Percentiles rank a stretch among this genome's conserved stretches.
Evolutionary conservation across 495 filamentous ascomycete genomes (phyloP).

Genomic region (Talaromyces trachyspermus): DNA sequence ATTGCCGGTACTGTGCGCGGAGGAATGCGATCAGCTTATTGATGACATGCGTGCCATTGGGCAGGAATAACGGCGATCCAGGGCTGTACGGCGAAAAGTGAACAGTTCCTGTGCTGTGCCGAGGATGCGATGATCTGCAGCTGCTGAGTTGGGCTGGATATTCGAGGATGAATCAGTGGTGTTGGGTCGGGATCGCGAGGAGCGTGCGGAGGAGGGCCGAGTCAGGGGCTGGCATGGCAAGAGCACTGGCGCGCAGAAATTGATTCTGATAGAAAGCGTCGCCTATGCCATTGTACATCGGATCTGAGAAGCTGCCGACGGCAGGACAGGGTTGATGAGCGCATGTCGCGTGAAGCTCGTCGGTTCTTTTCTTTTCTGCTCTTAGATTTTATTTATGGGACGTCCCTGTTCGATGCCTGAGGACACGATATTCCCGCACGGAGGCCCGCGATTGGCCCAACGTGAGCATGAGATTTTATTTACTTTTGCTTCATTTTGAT

Average conservation of each 20-base stretch:
- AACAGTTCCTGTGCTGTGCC: constrained; percentile 70
- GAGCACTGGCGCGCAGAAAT: constrained; percentile 1
- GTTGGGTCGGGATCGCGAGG: neutral
- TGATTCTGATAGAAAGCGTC: neutral
- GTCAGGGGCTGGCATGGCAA: neutral
- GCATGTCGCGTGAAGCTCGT: constrained; percentile 3
- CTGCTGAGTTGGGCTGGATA: constrained; percentile 17
- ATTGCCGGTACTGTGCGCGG: constrained; percentile 76
- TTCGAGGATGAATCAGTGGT: constrained; percentile 6
- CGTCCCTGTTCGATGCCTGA: no score
- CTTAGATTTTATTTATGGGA: no score
- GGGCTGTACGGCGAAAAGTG: constrained; percentile 73
- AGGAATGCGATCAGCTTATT: constrained; percentile 82
- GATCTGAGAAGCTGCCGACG: neutral
- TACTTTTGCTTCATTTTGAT: no score
- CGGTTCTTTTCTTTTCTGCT: neutral
- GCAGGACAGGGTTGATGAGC: neutral
- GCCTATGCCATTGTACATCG: neutral
- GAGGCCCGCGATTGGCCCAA: no score
- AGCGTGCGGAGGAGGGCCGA: neutral
- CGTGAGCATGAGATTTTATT: no score
- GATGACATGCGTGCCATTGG: constrained; percentile 77
- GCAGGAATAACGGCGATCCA: constrained; percentile 82
- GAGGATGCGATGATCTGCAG: constrained; percentile 61
- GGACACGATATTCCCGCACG: neutral